These are phyloP conservation scores for Verticillium dahliae DNA, from an alignment of 2,329 filamentous ascomycete genomes.

Conservation along the genomic window DNA sequence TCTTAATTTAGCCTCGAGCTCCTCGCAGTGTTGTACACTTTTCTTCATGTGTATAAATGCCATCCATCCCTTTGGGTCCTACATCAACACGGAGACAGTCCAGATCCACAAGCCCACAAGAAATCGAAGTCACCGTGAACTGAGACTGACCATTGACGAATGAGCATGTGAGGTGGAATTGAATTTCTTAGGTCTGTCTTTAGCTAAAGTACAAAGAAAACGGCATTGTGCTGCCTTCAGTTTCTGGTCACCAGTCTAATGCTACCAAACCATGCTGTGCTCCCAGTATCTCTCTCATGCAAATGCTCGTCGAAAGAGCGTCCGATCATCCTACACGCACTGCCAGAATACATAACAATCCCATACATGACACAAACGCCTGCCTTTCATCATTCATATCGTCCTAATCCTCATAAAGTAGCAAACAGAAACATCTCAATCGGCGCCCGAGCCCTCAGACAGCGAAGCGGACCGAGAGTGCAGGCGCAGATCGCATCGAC, in stretches of 20 bases:
- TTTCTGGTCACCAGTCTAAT: background rate
- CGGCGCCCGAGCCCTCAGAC: background rate
- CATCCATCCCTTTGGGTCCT: no score
- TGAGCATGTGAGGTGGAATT: no score
- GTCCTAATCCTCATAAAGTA: background rate
- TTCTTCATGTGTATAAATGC: no score
- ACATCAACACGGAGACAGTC: no score
- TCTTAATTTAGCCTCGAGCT: no score
- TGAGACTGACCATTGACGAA: no score
- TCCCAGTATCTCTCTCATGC: background rate
- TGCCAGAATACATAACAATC: background rate
- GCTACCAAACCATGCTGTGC: background rate
- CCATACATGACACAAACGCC: background rate
- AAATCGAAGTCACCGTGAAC: no score
- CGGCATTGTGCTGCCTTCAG: background rate
- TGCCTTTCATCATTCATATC: background rate
- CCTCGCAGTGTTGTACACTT: no score
- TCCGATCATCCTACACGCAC: background rate
- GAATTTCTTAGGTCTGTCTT: background rate
- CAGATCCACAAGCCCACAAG: no score
- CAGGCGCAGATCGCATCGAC: slow-evolving; percentile 8
- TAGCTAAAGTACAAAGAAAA: background rate
- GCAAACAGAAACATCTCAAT: background rate
- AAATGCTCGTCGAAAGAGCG: background rate
- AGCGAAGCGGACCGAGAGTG: background rate